Base-by-base conservation (phyloP, 305 asterid genomes). In the Fraxinus dipetala region DNA sequence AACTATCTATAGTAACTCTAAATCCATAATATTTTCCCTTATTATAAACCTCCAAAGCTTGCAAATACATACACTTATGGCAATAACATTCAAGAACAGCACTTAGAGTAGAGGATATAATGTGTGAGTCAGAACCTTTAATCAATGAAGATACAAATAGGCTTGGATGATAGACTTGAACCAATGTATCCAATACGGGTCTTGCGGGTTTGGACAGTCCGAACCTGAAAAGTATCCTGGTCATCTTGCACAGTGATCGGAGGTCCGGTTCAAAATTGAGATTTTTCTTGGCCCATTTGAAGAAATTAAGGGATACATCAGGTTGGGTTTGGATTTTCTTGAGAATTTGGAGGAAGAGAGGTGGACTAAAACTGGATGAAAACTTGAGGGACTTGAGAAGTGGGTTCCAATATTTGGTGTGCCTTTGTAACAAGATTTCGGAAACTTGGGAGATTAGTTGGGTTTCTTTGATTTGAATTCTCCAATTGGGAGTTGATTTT, bases 201-300 rank as follows among this genome's bases (percentile, higher is more conserved):
- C 74, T 89, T 67, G 93, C 94, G 22, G 83, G 88, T 72, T 76
- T 78, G 61, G 87, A 54, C n/a, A 84, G 84, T 45, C 89, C 89
- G n/a, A 92, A 89, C 48, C 89, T 89, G 79, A 78, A 83, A 18
- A 94, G 89, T 1, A 92, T 80, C 81, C 83, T 84, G 72, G 83
- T 79, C 84, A 93, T 78, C 74, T 82, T 90, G 83, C 91, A 92
- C 82, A 79, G 89, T 83, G 83, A 79, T 56, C 70, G 74, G 59
- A 89, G 85, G 82, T 92, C 98, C 18, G 97, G 96, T 76, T 85
- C 80, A 84, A 94, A 92, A 13, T 79, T 89, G 18, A 89, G 89
- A 36, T 81, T 86, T 61, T 84, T 86, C 82, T 84, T 84, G 20
- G 93, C 91, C 92, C 92, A 92, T 24, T 85, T 84, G 89, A 88